Evolutionary conservation across 108 stramenopile genomes (phyloP), one percentile per base, ranked within the genome.

Genomic region (Cyclotella atomus): DNA sequence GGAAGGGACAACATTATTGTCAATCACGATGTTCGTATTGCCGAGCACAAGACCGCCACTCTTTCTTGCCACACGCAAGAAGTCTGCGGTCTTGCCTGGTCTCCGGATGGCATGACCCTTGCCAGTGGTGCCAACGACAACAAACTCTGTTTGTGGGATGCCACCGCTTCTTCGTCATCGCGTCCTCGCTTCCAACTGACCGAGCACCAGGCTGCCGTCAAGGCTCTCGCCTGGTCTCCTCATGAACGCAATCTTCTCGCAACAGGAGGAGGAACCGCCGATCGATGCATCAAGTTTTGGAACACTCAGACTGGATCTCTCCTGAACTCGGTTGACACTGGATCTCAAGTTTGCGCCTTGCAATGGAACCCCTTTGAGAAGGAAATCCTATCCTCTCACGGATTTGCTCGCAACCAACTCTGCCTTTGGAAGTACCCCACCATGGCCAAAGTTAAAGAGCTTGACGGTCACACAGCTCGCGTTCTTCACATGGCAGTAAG

Each of bases 271-370:
- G 99, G 99, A 47, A 98, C 99, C 6, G 97, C 98, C 10, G 99
- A 99, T 83, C 83, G 98, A n/a, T 97, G 91, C 85, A 99, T 99
- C 84, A 99, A 99, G 83, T 91, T 98, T 61, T 99, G 99, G 99
- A 98, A 99, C 73, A 89, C 95, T 21, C 85, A 83, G 60, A 91
- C 87, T 65, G 98, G 98, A 6, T 83, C 95, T 61, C 61, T 97
- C 75, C 88, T 99, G 36, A 96, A 99, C 78, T 91, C 89, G 34
- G 77, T 99, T 50, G 98, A 99, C 75, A 99, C 99, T 25, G 99
- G 98, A 50, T 90, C 89, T 17, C 97, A 98, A 76, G 99, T 99
- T 24, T 98, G 98, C 77, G 87, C 97, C 34, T 84, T 99, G 63
- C 84, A 94, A 47, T 99, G 98, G 98, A 93, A 89, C 59, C 89